Evolutionary conservation across 768 basidiomycete genomes (phyloP), one percentile per base, ranked within the genome.

Genomic region (Tricholoma terreum): DNA sequence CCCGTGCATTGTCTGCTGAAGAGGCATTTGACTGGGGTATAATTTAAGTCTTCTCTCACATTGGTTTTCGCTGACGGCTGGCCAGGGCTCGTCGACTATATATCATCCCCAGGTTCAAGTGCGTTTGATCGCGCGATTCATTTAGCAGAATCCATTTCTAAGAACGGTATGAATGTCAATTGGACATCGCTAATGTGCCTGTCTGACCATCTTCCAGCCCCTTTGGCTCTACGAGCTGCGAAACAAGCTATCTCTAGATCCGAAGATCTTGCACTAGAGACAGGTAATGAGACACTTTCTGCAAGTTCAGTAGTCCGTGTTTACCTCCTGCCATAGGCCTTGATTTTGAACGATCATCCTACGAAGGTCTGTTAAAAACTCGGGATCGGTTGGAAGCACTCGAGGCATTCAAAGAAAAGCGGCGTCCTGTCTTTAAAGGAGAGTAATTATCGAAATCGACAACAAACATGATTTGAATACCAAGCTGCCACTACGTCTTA

Each of bases 261-360:
- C 17, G 78, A 80, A n/a, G 87, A 92, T 63, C 76, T 94, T 12
- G 75, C 88, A 2, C 74, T 95, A 6, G 92, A 94, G 72, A 80
- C 85, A 56, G 91, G 90, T 83, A 58, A 59, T 9, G 69, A 63
- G 10, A 1, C 10, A 8, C 36, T 15, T 11, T 35, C 6, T 30
- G 17, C 43, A 21, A 9, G 17, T 24, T 30, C 27, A 15, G 27
- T 54, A 24, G 35, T 31, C 43, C 6, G 11, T 52, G 27, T 30
- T 21, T 24, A 56, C 21, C 55, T 38, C 50, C 49, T 31, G 35
- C 12, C 36, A 7, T 59, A 85, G 92, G 92, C n/a, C 80, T 98
- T n/a, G 92, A 95, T 69, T 91, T 95, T 60, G 94, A 97, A 70
- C 80, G 90, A 34, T 85, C 86, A 5, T 84, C 89, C 11, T 98